Evolutionary conservation across 2,329 filamentous ascomycete species (phyloP).

Genomic region (Fonsecaea pedrosoi): DNA sequence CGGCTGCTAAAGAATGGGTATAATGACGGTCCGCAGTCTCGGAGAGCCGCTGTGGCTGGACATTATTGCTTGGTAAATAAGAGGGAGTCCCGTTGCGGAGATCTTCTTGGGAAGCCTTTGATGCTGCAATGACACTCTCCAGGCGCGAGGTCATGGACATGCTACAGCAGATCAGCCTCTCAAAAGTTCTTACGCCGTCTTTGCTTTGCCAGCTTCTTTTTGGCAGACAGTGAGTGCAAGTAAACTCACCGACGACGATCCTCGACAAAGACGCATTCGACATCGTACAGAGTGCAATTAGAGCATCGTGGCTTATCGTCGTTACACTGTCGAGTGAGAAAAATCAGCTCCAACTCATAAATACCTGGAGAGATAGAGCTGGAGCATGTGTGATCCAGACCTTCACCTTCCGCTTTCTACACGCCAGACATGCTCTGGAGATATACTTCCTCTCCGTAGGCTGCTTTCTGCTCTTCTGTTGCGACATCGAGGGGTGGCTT

Average conservation of each 20-base stretch:
- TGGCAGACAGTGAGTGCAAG: not conserved
- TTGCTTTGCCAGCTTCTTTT: not conserved
- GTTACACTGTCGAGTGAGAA: conserved; percentile 17
- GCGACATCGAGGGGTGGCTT: not conserved
- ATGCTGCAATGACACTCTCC: not conserved
- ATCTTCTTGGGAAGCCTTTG: not conserved
- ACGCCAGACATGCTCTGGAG: conserved; percentile 20
- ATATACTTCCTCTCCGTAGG: conserved; percentile 19
- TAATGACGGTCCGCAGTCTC: not conserved
- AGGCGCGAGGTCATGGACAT: not conserved
- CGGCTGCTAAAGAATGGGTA: not conserved
- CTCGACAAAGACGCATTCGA: conserved; percentile 19
- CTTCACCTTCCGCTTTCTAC: conserved; percentile 22
- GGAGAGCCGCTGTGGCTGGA: not conserved
- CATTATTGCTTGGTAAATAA: not conserved
- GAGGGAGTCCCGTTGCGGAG: not conserved
- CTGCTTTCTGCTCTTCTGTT: not conserved
- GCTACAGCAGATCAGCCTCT: not conserved
- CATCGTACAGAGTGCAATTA: conserved; percentile 20
- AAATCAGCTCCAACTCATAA: not conserved
- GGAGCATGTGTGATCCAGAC: not conserved
- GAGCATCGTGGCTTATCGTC: conserved; percentile 18
- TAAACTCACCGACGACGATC: conserved; percentile 18
- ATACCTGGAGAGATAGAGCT: not conserved
- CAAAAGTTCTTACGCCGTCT: not conserved